These are phyloP conservation scores for Chytriomyces sp. DNA, from an alignment of 192 early-diverging fungal genomes.

Conservation along the genomic window DNA sequence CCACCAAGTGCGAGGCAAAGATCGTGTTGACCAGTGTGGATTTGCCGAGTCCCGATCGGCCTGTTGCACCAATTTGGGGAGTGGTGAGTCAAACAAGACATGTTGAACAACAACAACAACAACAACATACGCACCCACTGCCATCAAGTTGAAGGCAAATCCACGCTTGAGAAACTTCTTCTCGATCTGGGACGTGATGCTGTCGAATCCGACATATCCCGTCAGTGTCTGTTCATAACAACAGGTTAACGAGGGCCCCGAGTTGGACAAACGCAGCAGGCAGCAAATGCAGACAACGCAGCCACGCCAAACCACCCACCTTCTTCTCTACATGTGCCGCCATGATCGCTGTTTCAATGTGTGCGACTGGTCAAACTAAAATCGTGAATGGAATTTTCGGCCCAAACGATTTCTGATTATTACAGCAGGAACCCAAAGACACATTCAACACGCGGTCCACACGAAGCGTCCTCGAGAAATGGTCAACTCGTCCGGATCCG, in stretches of 20 bases:
- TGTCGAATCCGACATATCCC: slow-evolving; percentile 97
- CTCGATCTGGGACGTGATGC: slow-evolving; percentile 96
- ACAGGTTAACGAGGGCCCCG: not conserved
- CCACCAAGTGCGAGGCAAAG: slow-evolving; percentile 93
- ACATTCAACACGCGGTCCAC: not conserved
- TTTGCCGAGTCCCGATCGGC: slow-evolving; percentile 97
- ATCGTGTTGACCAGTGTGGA: slow-evolving; percentile 98
- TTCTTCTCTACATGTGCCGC: not conserved
- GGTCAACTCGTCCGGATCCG: slow-evolving; percentile 48
- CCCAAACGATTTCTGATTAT: no score
- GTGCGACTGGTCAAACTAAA: no score
- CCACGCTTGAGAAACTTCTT: slow-evolving; percentile 78
- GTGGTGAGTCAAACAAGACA: not conserved
- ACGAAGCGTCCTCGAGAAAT: slow-evolving; percentile 47
- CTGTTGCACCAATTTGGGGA: slow-evolving; percentile 46
- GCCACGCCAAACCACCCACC: not conserved
- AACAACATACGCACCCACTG: slow-evolving; percentile 76
- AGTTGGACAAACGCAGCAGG: not conserved
- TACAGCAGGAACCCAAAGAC: no score
- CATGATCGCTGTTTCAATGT: no score
- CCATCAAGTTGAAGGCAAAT: slow-evolving; percentile 98
- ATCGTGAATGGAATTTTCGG: no score
- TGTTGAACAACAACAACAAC: not conserved
- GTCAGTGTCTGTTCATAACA: slow-evolving; percentile 57
- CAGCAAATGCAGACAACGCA: not conserved